These are phyloP conservation scores for Xylaria sp. DNA, from an alignment of 2,329 filamentous ascomycete genomes.

Conservation along the genomic window DNA sequence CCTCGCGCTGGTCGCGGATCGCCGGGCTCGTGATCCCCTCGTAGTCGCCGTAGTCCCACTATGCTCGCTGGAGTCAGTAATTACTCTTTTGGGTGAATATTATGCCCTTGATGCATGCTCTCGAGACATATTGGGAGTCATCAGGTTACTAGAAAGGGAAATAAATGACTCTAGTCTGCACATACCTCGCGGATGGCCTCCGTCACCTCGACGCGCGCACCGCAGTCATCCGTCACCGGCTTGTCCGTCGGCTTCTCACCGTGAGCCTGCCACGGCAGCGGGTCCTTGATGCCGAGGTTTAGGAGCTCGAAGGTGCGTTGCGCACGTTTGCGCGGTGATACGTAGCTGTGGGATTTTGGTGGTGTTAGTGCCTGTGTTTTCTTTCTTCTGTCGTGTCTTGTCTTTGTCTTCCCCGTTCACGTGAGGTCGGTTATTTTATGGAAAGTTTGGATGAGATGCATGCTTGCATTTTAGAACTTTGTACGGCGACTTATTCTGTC, in stretches of 20 bases:
- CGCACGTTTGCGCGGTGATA: constrained; percentile 85
- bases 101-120: too few relatives aligned
- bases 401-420: not conserved
- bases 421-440: not conserved
- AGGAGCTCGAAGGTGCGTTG: constrained; percentile 92
- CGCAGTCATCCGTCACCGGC: constrained; percentile 57
- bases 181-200: constrained; percentile 81
- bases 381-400: not conserved
- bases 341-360: constrained; percentile 65
- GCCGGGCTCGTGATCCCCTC: constrained; percentile 80
- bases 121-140: too few relatives aligned
- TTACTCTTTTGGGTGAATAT: too few relatives aligned
- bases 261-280: constrained; percentile 75
- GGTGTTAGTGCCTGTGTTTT: constrained; percentile 9
- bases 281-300: constrained; percentile 73
- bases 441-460: not conserved
- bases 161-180: too few relatives aligned
- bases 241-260: constrained; percentile 50
- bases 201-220: constrained; percentile 72
- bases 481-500: not conserved
- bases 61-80: too few relatives aligned
- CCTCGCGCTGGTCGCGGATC: constrained; percentile 68
- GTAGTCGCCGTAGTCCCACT: constrained; percentile 90
- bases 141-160: too few relatives aligned
- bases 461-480: not conserved